A percentile compares a stretch with the other conserved stretches of the same genome.
These are phyloP conservation scores for Lyophyllum atratum DNA, from an alignment of 768 basidiomycete genomes.

Conservation along the genomic window DNA sequence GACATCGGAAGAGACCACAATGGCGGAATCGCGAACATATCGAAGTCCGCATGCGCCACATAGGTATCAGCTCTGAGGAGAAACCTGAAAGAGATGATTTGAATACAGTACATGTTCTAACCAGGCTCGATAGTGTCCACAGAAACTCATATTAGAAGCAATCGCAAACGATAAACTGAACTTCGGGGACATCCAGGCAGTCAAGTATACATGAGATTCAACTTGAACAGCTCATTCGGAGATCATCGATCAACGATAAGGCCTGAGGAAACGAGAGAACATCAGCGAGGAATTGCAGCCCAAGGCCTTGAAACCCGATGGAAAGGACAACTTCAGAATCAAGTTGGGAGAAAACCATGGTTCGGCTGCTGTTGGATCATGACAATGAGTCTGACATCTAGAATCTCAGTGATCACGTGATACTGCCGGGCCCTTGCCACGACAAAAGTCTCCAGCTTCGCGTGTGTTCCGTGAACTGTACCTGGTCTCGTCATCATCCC, in stretches of 20 bases:
- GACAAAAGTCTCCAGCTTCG: neutral
- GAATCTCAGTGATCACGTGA: neutral
- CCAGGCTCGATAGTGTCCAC: neutral
- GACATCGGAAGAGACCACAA: neutral
- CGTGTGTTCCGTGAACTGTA: conserved; percentile 3
- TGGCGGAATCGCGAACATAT: too few relatives aligned
- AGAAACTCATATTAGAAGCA: neutral
- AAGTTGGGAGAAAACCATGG: too few relatives aligned
- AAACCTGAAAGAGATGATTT: neutral
- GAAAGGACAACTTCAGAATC: too few relatives aligned
- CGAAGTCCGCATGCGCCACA: too few relatives aligned
- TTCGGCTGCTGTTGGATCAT: too few relatives aligned
- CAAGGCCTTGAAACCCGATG: neutral
- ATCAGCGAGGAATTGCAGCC: neutral
- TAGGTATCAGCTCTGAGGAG: too few relatives aligned
- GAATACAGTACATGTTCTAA: neutral
- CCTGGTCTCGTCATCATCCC: conserved; percentile 22
- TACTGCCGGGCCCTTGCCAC: neutral
- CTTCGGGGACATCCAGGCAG: neutral
- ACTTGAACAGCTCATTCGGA: too few relatives aligned
- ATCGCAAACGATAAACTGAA: neutral
- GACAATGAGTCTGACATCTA: neutral
- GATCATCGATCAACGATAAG: too few relatives aligned
- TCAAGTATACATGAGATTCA: too few relatives aligned
- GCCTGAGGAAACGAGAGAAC: too few relatives aligned